Base-by-base conservation (phyloP, 2,329 filamentous ascomycete genomes). In the Fusarium sp. region DNA sequence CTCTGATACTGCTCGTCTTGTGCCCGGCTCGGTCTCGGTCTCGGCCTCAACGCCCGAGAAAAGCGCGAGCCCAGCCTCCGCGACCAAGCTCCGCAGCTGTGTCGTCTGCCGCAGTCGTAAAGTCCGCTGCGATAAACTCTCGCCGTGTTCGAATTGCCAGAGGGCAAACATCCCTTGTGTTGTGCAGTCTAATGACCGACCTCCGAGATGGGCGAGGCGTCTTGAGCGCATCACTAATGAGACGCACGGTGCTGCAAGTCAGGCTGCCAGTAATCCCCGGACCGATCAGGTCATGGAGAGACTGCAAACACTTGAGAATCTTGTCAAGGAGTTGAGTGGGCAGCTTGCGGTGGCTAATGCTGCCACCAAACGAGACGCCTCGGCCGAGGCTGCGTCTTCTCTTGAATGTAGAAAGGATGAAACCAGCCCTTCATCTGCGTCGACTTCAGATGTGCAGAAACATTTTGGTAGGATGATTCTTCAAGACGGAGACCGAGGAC, bases 71-170 rank as follows among this genome's bases (percentile, higher is more conserved):
- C 44, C 50, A 37, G 35, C 53, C 36, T 36, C 41, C 23, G 43
- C 53, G 21, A 23, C 48, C 42, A 60, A 81, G 63, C 70, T 68
- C 46, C 79, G 80, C 48, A 83, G 81, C 67, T 84, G 82, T 48
- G 74, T 80, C 5, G 76, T 79, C 4, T 86, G 83, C 58, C 78
- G 83, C 38, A 75, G 71, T 31, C 82, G 84, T 41, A 86, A 86
- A 62, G 83, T 86, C 5, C 81, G 82, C 39, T 87, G 84, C 69
- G 81, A 86, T 67, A 85, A 84, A 70, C 71, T 74, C 38, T 80
- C 79, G 4, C 84, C 84, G 2, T 86, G 84, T 62, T 81, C 83
- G 5, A 85, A 85, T 62, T 86, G 84, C 65, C 80, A 79, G 9
- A 77, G 79, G 5, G 83, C 79, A 10, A 77, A 79, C 46, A 83